These are phyloP conservation scores for Aschersonia sp. DNA, from an alignment of 2,329 filamentous ascomycete genomes.

Conservation along the genomic window DNA sequence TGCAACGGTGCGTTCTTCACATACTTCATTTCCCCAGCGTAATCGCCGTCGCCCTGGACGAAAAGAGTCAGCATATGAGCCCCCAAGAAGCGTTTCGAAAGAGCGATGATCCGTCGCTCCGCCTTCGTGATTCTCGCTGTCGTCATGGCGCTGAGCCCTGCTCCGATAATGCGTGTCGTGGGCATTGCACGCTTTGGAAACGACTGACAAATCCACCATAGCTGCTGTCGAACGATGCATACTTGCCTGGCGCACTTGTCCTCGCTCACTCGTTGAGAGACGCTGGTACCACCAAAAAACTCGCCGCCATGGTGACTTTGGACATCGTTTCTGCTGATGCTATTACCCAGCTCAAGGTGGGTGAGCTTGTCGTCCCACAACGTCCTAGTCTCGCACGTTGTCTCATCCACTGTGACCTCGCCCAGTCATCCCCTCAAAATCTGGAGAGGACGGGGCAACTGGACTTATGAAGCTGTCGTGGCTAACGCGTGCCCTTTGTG, in stretches of 20 bases:
- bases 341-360: constrained; percentile 66
- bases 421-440: neutral
- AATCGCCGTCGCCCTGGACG: too few species aligned
- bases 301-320: constrained; percentile 70
- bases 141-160: too few species aligned
- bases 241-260: constrained; percentile 86
- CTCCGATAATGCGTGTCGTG: neutral
- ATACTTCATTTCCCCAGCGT: neutral
- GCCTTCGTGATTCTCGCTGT: too few species aligned
- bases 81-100: too few species aligned
- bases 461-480: neutral
- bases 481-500: neutral
- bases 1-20: constrained; percentile 33
- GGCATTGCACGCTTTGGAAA: neutral
- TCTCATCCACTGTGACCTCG: neutral
- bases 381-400: neutral
- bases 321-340: constrained; percentile 65
- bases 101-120: too few species aligned
- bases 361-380: constrained; percentile 15
- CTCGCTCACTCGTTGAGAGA: constrained; percentile 90
- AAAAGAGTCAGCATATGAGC: too few species aligned
- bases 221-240: constrained; percentile 85
- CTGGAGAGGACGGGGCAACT: neutral
- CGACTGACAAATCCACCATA: constrained; percentile 18
- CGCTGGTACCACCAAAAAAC: constrained; percentile 70